A percentile compares a stretch with the other conserved stretches of the same genome.
These are phyloP conservation scores for Diplodia intermedia DNA, from an alignment of 2,329 filamentous ascomycete genomes.

Conservation along the genomic window DNA sequence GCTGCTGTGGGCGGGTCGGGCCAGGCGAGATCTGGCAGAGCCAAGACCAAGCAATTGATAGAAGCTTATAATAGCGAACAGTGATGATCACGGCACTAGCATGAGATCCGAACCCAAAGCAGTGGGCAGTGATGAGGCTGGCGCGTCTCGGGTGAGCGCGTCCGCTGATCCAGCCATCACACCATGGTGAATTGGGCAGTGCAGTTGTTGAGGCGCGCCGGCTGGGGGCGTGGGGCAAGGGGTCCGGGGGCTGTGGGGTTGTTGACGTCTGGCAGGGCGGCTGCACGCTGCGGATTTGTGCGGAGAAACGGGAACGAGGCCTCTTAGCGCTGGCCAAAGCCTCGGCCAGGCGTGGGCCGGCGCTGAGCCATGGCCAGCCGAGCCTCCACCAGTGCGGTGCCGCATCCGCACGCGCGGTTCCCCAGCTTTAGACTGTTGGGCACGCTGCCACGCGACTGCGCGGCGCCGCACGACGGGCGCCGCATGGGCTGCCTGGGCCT, in stretches of 20 bases:
- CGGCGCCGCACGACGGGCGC: not conserved
- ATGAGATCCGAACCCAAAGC: not conserved
- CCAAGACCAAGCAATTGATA: conserved; percentile 23
- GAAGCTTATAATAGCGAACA: conserved; percentile 29
- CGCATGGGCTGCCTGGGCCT: not conserved
- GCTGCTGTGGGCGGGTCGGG: conserved; percentile 6
- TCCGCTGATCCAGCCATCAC: conserved; percentile 27
- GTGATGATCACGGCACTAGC: conserved; percentile 19
- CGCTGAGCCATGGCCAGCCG: conserved; percentile 21
- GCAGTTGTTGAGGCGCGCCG: conserved; percentile 25
- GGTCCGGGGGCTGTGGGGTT: conserved; percentile 15
- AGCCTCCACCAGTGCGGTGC: conserved; percentile 28
- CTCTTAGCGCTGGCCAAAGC: conserved; percentile 8
- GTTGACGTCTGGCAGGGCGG: conserved; percentile 8
- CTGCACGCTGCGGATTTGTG: conserved; percentile 25
- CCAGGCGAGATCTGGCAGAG: conserved; percentile 4
- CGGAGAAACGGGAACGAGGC: conserved; percentile 24
- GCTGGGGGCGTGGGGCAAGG: not conserved
- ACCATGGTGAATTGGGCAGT: not conserved
- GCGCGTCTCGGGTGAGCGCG: conserved; percentile 30
- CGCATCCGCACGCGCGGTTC: conserved; percentile 28
- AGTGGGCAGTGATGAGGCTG: conserved; percentile 12
- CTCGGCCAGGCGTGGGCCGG: conserved; percentile 23
- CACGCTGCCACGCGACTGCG: conserved; percentile 8
- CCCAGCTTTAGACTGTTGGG: conserved; percentile 7